Base-by-base conservation (phyloP, 495 filamentous ascomycete genomes). In the Penicillium soppii region DNA sequence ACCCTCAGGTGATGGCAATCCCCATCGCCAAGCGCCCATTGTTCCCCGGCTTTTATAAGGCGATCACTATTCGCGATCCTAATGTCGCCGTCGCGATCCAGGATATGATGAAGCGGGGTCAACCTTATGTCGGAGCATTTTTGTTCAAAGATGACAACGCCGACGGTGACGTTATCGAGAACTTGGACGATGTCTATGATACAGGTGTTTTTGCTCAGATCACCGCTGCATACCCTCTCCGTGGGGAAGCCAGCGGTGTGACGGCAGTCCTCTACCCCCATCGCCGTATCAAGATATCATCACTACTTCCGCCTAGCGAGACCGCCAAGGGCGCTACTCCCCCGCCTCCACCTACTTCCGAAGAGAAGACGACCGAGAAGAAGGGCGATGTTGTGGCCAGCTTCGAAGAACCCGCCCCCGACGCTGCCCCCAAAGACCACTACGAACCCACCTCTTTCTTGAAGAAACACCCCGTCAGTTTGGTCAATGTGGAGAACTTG, bases 11-110 rank as follows among this genome's bases (percentile, higher is more conserved):
- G 41, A 91, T 99, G 87, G 95, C 95, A 1, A 92, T 99, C 47
- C 94, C 95, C n/a, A 96, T 99, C 58, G 87, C 89, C 5, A 92
- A 94, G 71, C 82, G 95, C 39, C 95, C 94, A 20, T 72, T 99
- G 2, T 99, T 97, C 70, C 95, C 95, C 0, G 95, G 95, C 0
- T 99, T 96, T 72, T 99, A 99, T 73, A 99, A 99, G 67, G 92
- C 95, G 3, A 89, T 99, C 52, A 97, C 94, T 4, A 91, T 99
- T 45, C 86, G 87, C 54, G 90, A 99, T 65, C 88, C 85, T 5
- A 87, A 90, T 56, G 95, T 99, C 19, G 84, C 89, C 25, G 78
- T 82, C 29, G 95, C 95, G 12, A 95, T 99, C 51, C 83, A 90
- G 55, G 95, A 99, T 54, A 94, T 95, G 85, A 88, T 97, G 68